A percentile compares a stretch with the other conserved stretches of the same genome.
phyloP scores from a whole-genome alignment of 441 rosid genomes.

The Iberis amara region DNA sequence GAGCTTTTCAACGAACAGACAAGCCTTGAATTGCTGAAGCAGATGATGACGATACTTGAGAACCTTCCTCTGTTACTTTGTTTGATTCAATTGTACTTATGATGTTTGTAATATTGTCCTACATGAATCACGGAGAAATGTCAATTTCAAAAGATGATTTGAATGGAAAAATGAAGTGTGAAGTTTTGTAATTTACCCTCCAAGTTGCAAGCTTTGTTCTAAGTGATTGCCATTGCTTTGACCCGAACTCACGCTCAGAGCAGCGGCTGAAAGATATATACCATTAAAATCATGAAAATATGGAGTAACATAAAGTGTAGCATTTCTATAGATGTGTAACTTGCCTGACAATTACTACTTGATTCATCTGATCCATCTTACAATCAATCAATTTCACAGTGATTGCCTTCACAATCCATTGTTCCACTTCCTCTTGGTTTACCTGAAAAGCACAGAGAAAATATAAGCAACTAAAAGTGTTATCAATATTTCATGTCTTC shows the following conservation, averaged over 20 bases:
- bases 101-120: conserved; percentile 67
- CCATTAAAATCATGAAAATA: background rate
- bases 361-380: conserved; percentile 96
- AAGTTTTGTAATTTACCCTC: conserved; percentile 51
- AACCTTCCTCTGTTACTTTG: conserved; percentile 75
- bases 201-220: conserved; percentile 72
- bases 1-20: conserved; percentile 40
- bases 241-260: conserved; percentile 69
- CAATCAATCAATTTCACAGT: conserved; percentile 72
- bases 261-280: conserved; percentile 46
- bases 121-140: conserved; percentile 11
- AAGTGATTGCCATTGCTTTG: conserved; percentile 69
- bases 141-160: conserved; percentile 12
- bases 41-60: conserved; percentile 55
- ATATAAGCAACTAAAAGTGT: conserved; percentile 22
- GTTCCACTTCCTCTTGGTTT: conserved; percentile 69
- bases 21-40: conserved; percentile 41
- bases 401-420: conserved; percentile 94
- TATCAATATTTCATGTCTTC: conserved; percentile 1
- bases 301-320: background rate
- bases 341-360: conserved; percentile 73
- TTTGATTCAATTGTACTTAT: conserved; percentile 80
- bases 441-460: conserved; percentile 41
- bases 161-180: background rate
- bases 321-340: conserved; percentile 1